Evolutionary conservation across 2,329 filamentous ascomycete genomes (phyloP), one percentile per base, ranked within the genome.

Genomic region (Tolypocladium paradoxum): DNA sequence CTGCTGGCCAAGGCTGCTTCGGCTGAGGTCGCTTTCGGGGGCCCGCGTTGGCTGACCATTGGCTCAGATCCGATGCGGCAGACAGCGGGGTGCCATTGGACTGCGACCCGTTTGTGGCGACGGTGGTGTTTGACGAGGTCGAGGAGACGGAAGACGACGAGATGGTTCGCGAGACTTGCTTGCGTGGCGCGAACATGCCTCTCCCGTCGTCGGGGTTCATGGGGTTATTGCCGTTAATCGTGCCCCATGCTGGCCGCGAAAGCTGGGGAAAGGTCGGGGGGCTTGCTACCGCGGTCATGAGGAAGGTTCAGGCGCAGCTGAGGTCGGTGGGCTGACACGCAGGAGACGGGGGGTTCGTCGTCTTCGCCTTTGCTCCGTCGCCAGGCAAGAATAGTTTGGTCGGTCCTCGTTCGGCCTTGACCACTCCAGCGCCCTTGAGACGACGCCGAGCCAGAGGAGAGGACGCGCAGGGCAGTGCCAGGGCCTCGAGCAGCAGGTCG

Each of bases 131-230:
- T 6, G 82, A 84, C 18, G 81, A 79, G 54, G 71, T 72, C 34
- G 82, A 84, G 16, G 88, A 87, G 58, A 95, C 77, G 47, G 91
- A 96, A 4, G 90, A 95, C 54, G 90, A 93, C 36, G 92, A 97
- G 76, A 90, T 95, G 65, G 86, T 86, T 68, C 92, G 84, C 69
- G 92, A 88, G 56, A 90, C 78, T 66, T 80, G 84, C 74, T 96
- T 96, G 63, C 90, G 88, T 65, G 89, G 88, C 79, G 88, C 85
- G 69, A 95, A 89, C 81, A 95, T 91, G 70, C 87, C 85, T 73
- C 87, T 83, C 60, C 86, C 83, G 71, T 95, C 89, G 74, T 95
- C 90, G 68, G 84, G 74, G 73, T 87, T 88, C 83, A 90, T 88
- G 66, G 85, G 78, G 74, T 80, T 75, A 62, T 73, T 70, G 61